Evolutionary conservation across 768 basidiomycete genomes (phyloP), one percentile per base, ranked within the genome.

Genomic region (Collybia sordida): DNA sequence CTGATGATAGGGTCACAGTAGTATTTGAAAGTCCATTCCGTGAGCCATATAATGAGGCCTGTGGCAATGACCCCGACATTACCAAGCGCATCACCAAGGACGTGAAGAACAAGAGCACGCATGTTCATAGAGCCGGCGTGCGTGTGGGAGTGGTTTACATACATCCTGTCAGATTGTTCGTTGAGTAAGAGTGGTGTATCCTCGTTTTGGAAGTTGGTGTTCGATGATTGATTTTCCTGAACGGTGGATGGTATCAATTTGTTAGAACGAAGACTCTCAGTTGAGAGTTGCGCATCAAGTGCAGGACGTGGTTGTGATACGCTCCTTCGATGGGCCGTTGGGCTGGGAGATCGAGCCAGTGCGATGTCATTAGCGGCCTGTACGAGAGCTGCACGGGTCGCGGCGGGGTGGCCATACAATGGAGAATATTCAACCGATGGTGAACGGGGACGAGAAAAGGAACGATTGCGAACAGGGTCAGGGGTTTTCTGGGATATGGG

Each of bases 41-140:
- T 86, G 50, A 90, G 79, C 94, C 93, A 95, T 62, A 99, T 97
- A 63, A 98, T 74, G 9, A 98, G 81, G 49, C 97, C 97, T 3
- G 95, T 92, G 28, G 88, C 85, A 52, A 99, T 97, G 54, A 99
- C 97, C 45, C 97, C 97, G 53, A 98, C 90, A 67, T 99, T 98
- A 43, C 97, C 97, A 21, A 99, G 80, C 48, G 96, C 96, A 72
- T 99, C 96, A 27, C 96, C 96, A 39, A 99, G 67, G 34, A 98
- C 97, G 66, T 99, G 97, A 23, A 99, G 70, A 25, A 98, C 75
- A 1, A 99, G 77, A 24, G 94, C 97, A n/a, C 77, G 88, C 95
- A 98, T 98, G 69, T 98, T 99, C 97, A 99, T 98, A 0, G 87
- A 91, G 0, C 85, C 86, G 7, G 71, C 69, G 59, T 85, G 82